These are phyloP conservation scores for Dillenia suffruticosa DNA, from an alignment of 164 flowering plant species.

Conservation along the genomic window DNA sequence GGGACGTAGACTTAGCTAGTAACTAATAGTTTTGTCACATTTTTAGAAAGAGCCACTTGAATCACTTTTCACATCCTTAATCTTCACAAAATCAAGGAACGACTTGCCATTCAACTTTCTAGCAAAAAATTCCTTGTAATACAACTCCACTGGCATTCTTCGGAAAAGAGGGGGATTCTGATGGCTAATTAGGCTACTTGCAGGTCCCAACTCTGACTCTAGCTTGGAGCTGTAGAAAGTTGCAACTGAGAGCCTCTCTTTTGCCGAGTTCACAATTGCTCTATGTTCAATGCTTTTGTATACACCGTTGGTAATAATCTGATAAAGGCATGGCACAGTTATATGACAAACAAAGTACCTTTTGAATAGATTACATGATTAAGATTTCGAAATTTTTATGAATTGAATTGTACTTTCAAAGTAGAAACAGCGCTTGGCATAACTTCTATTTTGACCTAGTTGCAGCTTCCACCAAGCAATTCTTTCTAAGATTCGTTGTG, in stretches of 20 bases:
- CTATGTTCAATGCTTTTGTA: conserved; percentile 52
- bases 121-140: conserved; percentile 27
- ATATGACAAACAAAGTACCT: too few relatives aligned
- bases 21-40: too few relatives aligned
- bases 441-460: too few relatives aligned
- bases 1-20: too few relatives aligned
- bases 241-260: conserved; percentile 50
- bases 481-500: too few relatives aligned
- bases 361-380: too few relatives aligned
- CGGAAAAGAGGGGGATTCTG: conserved; percentile 32
- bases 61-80: conserved; percentile 1
- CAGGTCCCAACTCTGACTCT: conserved; percentile 35
- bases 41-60: neutral
- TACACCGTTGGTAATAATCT: conserved; percentile 47
- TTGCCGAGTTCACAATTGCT: conserved; percentile 33
- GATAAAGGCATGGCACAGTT: neutral
- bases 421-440: too few relatives aligned
- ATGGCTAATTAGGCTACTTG: conserved; percentile 25
- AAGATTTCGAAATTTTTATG: too few relatives aligned
- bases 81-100: conserved; percentile 29
- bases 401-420: too few relatives aligned
- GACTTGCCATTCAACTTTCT: conserved; percentile 35
- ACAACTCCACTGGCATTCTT: conserved; percentile 17
- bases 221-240: conserved; percentile 33
- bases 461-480: too few relatives aligned